phyloP scores from a whole-genome alignment of 2,329 filamentous ascomycete genomes.

The Trichoderma arundinaceum region DNA sequence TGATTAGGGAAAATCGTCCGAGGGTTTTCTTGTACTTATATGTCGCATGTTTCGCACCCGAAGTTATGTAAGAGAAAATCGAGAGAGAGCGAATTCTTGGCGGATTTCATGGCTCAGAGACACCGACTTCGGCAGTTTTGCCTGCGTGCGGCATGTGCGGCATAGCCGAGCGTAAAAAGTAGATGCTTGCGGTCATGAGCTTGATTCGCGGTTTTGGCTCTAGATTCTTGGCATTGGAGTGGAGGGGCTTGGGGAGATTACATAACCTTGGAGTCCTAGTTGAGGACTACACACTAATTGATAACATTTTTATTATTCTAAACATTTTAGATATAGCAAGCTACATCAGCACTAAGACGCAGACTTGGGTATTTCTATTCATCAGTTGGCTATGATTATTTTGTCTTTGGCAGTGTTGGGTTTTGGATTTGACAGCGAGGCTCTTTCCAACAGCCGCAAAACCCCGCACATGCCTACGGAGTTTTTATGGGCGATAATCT shows the following conservation, averaged over 20 bases:
- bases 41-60: too few species aligned
- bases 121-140: not conserved
- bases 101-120: not conserved
- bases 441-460: too few species aligned
- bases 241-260: not conserved
- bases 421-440: too few species aligned
- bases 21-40: not conserved
- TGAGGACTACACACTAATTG: too few species aligned
- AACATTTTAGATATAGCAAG: too few species aligned
- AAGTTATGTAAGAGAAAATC: not conserved
- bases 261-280: not conserved
- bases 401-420: too few species aligned
- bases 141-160: slow-evolving; percentile 13
- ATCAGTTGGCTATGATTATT: too few species aligned
- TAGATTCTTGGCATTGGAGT: not conserved
- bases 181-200: not conserved
- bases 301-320: too few species aligned
- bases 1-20: not conserved
- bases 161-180: not conserved
- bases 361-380: too few species aligned
- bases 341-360: too few species aligned
- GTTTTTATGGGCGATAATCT: too few species aligned
- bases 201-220: not conserved
- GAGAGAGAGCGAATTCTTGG: not conserved
- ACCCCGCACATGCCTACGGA: too few species aligned